Base-by-base conservation (phyloP, 192 early-diverging fungal genomes). In the Coemansia interrupta region DNA sequence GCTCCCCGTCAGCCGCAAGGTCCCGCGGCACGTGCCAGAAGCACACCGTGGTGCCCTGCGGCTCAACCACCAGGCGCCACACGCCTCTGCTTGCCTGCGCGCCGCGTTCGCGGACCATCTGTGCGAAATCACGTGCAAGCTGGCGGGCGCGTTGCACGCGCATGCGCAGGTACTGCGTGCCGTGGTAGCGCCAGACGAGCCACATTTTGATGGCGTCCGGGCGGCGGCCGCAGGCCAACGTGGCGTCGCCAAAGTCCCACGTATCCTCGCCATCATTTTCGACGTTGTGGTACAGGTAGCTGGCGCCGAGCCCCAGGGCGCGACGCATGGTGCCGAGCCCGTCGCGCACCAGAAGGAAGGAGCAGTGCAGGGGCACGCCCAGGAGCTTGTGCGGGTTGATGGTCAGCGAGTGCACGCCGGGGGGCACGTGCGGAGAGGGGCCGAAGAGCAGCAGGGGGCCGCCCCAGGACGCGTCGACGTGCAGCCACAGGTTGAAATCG, bases 331-430 rank as follows among this genome's bases (percentile, higher is more conserved):
- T 61, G 11, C 62, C 53, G 17, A 78, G 50, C 0, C 80, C 70
- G 47, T 84, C 75, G 15, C 73, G 73, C 12, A 89, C 78, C 13
- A 91, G 53, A 26, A 93, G 63, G 28, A 88, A 80, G 18, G 88
- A 89, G 66, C 91, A 93, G 68, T 92, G 90, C 30, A 88, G 60
- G 1, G 91, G 87, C 19, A 86, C 82, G 23, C 89, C 89, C 28
- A 93, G 68, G 60, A 93, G 78, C 66, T 93, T 93, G 78, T 93
- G 91, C 12, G 91, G 91, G 50, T 89, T 90, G 39, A 93, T 18
- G 1, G 85, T 86, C 29, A 92, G 72, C 23, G 88, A 85, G 56
- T 93, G 81, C 23, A 67, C 42, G 74, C 82, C 83, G 17, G 45
- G 38, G n/a, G 45, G 55, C 5, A 64, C 42, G 20, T 14, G 23